Evolutionary conservation across 2,329 filamentous ascomycete genomes (phyloP).

Genomic region (Emydomyces testavorans): DNA sequence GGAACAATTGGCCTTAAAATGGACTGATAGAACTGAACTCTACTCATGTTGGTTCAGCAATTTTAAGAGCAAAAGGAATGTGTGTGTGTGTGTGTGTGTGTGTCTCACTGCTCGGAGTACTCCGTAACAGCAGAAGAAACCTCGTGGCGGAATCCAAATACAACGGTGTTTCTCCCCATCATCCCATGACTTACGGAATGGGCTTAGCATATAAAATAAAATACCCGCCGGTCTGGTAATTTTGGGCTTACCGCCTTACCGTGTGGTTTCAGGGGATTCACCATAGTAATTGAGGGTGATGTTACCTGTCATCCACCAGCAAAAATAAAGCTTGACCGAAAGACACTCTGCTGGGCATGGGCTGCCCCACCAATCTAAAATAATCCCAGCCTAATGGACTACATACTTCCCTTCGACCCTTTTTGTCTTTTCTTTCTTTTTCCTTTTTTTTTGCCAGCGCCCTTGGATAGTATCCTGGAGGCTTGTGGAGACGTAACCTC

Average conservation of each 20-base stretch:
- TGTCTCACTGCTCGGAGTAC: background rate
- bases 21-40: too few relatives aligned
- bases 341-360: background rate
- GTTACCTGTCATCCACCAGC: too few relatives aligned
- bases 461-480: slow-evolving; percentile 11
- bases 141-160: background rate
- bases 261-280: background rate
- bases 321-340: background rate
- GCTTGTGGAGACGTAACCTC: background rate
- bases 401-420: too few relatives aligned
- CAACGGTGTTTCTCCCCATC: background rate
- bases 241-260: background rate
- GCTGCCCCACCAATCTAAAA: slow-evolving; percentile 7
- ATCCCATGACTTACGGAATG: background rate
- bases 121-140: background rate
- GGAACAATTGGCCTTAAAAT: too few relatives aligned
- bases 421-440: too few relatives aligned
- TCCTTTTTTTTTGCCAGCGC: slow-evolving; percentile 6
- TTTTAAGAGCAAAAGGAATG: too few relatives aligned
- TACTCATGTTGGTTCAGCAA: background rate
- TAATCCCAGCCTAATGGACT: background rate
- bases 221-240: background rate
- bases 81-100: background rate
- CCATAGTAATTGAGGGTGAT: too few relatives aligned
- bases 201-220: background rate